phyloP scores from a whole-genome alignment of 805 yeast species.

The Saccharomycopsis sp. region DNA sequence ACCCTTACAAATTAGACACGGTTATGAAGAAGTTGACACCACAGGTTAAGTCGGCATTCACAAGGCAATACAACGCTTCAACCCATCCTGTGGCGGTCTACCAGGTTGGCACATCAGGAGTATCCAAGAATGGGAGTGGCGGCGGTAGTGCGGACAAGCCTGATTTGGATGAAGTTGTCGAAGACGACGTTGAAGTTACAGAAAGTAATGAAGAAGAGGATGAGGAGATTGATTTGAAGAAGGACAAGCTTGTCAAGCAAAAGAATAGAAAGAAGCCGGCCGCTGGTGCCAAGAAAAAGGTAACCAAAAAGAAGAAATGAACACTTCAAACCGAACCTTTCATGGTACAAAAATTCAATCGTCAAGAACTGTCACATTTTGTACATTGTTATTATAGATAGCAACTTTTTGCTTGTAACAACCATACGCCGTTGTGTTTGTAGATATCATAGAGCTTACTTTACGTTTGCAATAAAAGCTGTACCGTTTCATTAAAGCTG shows the following conservation, averaged over 20 bases:
- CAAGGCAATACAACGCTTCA: slow-evolving; percentile 67
- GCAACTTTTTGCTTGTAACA: no score
- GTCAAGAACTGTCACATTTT: no score
- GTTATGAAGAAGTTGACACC: slow-evolving; percentile 60
- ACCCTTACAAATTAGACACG: slow-evolving; percentile 32
- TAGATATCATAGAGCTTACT: no score
- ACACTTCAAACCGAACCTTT: background rate
- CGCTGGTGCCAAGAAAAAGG: slow-evolving; percentile 19
- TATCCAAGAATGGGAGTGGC: slow-evolving; percentile 19
- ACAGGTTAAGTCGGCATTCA: slow-evolving; percentile 74
- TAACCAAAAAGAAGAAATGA: slow-evolving; percentile 3
- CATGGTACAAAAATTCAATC: no score
- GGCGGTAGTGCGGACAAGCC: slow-evolving; percentile 36
- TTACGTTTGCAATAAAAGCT: background rate
- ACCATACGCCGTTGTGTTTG: no score
- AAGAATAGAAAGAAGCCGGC: slow-evolving; percentile 26
- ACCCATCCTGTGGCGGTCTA: slow-evolving; percentile 82
- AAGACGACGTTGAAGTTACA: slow-evolving; percentile 31
- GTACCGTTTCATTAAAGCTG: no score
- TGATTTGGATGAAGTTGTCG: slow-evolving; percentile 50
- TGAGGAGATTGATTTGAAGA: slow-evolving; percentile 41
- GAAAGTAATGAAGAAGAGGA: slow-evolving; percentile 36
- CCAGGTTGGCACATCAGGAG: slow-evolving; percentile 52
- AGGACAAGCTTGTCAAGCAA: slow-evolving; percentile 56
- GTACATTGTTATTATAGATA: background rate